A percentile compares a stretch with the other conserved stretches of the same genome.
Conservation (phyloP, 257 asterid genomes). For the Nicotiana attenuata region DNA sequence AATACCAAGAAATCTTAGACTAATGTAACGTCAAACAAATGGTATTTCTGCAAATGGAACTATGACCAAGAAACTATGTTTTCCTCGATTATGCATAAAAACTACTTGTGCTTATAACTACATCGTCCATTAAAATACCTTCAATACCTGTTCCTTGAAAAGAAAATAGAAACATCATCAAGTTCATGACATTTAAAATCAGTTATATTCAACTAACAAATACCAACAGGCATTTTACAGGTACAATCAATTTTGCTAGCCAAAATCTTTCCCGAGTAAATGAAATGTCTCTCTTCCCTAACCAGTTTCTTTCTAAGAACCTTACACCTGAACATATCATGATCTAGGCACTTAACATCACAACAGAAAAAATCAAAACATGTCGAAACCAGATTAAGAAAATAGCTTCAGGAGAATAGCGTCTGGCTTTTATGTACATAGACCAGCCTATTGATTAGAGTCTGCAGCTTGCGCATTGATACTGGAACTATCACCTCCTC, state of each 20-base stretch:
- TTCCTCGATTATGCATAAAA: neutral
- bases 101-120: neutral
- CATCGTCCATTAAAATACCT: neutral
- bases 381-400: neutral
- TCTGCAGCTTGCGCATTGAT: constrained; percentile 37
- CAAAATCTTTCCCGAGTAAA: neutral
- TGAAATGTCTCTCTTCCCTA: constrained; percentile 2
- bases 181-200: neutral
- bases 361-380: neutral
- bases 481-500: constrained; percentile 45
- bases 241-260: neutral
- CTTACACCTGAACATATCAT: neutral
- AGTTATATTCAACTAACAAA: neutral
- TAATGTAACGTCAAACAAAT: neutral
- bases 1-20: no score
- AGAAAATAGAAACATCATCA: neutral
- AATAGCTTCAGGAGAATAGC: neutral
- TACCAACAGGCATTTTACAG: neutral
- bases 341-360: neutral
- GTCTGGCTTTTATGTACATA: neutral
- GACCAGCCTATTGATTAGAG: constrained; percentile 32
- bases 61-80: neutral
- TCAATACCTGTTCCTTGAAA: neutral
- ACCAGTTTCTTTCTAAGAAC: neutral
- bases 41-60: neutral